These are phyloP conservation scores for Haematococcus lacustris DNA, from an alignment of 139 green algal species.

Conservation along the genomic window DNA sequence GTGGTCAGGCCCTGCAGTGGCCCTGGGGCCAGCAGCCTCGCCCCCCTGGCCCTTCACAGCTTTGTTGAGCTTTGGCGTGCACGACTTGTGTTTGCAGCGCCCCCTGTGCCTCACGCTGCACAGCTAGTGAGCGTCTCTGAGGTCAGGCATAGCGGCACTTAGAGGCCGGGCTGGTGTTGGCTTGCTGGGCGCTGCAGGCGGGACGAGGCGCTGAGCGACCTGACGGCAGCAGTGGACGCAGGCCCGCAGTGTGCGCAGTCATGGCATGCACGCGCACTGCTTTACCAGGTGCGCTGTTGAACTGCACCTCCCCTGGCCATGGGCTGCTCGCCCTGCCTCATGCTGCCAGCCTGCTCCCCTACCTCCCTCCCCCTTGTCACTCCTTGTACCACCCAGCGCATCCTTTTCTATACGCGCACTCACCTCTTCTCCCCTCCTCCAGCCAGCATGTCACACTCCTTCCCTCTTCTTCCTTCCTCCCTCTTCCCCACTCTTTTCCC, in stretches of 20 bases:
- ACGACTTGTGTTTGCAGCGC: too few relatives aligned
- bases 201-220: slow-evolving; percentile 16
- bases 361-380: neutral
- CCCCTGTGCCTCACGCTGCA: too few relatives aligned
- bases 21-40: neutral
- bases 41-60: neutral
- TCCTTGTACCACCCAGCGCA: neutral
- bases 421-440: neutral
- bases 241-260: slow-evolving; percentile 19
- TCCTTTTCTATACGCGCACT: too few relatives aligned
- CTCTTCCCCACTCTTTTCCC: neutral
- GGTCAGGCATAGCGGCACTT: too few relatives aligned
- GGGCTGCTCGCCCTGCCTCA: neutral
- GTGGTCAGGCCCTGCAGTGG: neutral
- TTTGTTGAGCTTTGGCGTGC: too few relatives aligned
- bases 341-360: neutral
- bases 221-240: slow-evolving; percentile 23
- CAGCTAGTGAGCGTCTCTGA: too few relatives aligned
- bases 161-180: neutral
- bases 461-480: neutral
- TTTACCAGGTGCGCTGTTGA: slow-evolving; percentile 24
- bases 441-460: neutral
- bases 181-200: neutral
- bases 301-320: slow-evolving; percentile 24
- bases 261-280: slow-evolving; percentile 17